phyloP scores from a whole-genome alignment of 2,329 filamentous ascomycete genomes.

The Macrophomina phaseolina region DNA sequence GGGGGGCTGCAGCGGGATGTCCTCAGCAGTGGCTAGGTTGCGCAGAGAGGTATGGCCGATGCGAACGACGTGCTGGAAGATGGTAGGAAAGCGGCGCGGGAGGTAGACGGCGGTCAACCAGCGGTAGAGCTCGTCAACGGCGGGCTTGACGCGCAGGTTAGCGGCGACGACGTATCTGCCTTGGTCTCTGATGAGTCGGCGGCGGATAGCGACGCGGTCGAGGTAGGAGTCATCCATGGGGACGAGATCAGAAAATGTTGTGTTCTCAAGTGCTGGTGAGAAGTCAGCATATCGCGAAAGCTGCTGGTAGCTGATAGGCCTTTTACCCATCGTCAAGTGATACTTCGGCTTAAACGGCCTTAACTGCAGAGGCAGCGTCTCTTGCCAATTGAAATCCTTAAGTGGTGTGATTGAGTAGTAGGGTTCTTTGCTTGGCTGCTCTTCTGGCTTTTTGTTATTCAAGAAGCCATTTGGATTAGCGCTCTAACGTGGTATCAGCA shows the following conservation, averaged over 20 bases:
- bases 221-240: conserved; percentile 65
- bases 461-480: not conserved
- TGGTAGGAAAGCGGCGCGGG: conserved; percentile 60
- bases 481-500: not conserved
- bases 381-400: conserved; percentile 56
- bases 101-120: conserved; percentile 63
- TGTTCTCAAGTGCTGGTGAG: conserved; percentile 57
- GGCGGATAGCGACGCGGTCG: conserved; percentile 57
- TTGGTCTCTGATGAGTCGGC: conserved; percentile 53
- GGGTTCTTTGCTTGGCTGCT: conserved; percentile 32
- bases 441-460: not conserved
- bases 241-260: conserved; percentile 60
- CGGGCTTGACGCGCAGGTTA: conserved; percentile 36
- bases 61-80: conserved; percentile 36
- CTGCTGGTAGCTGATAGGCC: not conserved
- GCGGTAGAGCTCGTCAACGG: conserved; percentile 62
- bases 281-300: not conserved
- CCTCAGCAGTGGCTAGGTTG: conserved; percentile 54
- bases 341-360: conserved; percentile 67
- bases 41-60: conserved; percentile 28
- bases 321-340: conserved; percentile 66
- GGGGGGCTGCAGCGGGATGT: conserved; percentile 47
- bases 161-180: conserved; percentile 47
- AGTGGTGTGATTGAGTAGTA: conserved; percentile 55
- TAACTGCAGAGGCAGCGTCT: conserved; percentile 58